phyloP scores from a whole-genome alignment of 208 protist genomes.

The Crithidia bombi region DNA sequence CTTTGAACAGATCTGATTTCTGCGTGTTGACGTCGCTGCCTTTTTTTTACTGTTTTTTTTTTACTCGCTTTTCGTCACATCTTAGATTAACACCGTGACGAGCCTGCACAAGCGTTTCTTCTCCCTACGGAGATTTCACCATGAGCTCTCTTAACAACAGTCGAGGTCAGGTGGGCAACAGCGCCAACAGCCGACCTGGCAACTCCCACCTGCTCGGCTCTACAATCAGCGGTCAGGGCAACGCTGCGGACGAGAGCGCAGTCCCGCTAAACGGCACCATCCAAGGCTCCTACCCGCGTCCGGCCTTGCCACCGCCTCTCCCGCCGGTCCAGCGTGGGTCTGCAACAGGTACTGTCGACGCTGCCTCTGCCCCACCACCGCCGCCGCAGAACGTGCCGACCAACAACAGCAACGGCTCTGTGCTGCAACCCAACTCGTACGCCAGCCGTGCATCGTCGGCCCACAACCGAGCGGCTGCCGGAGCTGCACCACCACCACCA shows the following conservation, averaged over 20 bases:
- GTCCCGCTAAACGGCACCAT: conserved; percentile 26
- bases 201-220: conserved; percentile 6
- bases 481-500: background rate
- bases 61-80: background rate
- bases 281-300: conserved; percentile 30
- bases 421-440: conserved; percentile 18
- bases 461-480: background rate
- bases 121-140: too few species aligned
- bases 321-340: conserved; percentile 39
- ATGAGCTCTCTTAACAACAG: conserved; percentile 37
- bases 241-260: conserved; percentile 7
- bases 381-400: background rate
- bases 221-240: background rate
- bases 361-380: background rate
- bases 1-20: too few species aligned
- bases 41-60: too few species aligned
- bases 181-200: conserved; percentile 10
- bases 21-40: too few species aligned
- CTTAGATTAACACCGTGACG: too few species aligned
- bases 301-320: conserved; percentile 29
- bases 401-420: background rate
- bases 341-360: background rate
- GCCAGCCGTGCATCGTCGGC: conserved; percentile 23
- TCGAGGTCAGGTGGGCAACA: conserved; percentile 14
- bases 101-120: background rate